Percentiles rank a stretch among this genome's conserved stretches.
Evolutionary conservation across 768 basidiomycete genomes (phyloP).

Genomic region (Udeniomyces megalosporus): DNA sequence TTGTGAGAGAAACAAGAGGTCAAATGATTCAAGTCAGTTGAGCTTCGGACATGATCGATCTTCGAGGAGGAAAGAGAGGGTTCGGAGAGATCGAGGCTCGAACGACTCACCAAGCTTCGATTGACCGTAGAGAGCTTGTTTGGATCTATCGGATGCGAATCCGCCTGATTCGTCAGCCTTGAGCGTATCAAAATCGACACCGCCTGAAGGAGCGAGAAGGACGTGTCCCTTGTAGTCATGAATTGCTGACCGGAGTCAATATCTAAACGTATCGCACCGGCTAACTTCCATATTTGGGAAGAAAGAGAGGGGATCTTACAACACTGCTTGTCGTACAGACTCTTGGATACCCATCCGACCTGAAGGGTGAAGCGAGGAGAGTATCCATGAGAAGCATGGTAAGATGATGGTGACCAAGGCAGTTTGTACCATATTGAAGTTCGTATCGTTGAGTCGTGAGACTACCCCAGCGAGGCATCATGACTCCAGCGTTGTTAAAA

Average conservation of each 20-base stretch:
- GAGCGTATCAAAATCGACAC: slow-evolving; percentile 13
- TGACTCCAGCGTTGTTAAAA: slow-evolving; percentile 6
- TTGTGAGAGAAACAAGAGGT: neutral
- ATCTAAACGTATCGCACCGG: too few species aligned
- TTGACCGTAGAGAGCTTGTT: slow-evolving; percentile 14
- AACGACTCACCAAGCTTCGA: slow-evolving; percentile 17
- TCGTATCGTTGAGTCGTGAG: neutral
- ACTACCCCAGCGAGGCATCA: neutral
- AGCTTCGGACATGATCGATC: too few species aligned
- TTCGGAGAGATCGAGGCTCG: neutral
- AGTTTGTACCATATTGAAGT: slow-evolving; percentile 16
- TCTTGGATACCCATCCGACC: slow-evolving; percentile 5
- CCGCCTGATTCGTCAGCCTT: neutral
- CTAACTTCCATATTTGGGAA: too few species aligned
- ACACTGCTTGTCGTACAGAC: slow-evolving; percentile 11
- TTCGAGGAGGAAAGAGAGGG: neutral
- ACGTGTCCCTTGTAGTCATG: slow-evolving; percentile 3
- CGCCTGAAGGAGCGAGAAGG: slow-evolving; percentile 5
- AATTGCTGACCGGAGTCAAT: too few species aligned
- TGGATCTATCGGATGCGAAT: neutral
- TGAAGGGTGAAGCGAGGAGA: slow-evolving; percentile 8
- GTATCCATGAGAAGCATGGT: slow-evolving; percentile 15
- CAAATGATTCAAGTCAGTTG: too few species aligned
- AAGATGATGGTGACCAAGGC: slow-evolving; percentile 16
- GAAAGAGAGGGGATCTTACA: neutral